A percentile compares a stretch with the other conserved stretches of the same genome.
phyloP scores from a whole-genome alignment of 768 basidiomycete genomes.

The Rickenella mellea region DNA sequence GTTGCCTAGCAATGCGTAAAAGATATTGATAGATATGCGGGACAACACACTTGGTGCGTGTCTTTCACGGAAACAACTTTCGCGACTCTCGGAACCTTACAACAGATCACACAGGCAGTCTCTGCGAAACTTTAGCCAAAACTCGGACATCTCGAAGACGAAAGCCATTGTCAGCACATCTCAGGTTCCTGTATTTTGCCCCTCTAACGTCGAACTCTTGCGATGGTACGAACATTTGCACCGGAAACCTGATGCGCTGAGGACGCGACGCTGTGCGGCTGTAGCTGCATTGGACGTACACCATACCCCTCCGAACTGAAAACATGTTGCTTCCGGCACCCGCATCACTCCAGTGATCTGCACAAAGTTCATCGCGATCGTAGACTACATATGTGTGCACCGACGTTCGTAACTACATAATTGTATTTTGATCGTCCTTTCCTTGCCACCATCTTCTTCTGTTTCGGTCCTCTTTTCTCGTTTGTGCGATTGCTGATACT shows the following conservation, averaged over 20 bases:
- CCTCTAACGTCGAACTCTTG: not conserved
- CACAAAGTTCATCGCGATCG: no score
- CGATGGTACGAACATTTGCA: no score
- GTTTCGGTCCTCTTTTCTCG: constrained; percentile 2
- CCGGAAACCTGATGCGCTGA: no score
- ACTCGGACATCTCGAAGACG: constrained; percentile 61
- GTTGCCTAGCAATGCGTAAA: constrained; percentile 77
- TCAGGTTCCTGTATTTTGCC: constrained; percentile 38
- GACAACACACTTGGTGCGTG: constrained; percentile 72
- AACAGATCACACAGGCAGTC: constrained; percentile 40
- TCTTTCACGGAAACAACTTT: constrained; percentile 57
- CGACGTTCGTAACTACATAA: no score
- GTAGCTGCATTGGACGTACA: no score
- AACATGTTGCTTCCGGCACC: no score
- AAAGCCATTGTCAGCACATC: constrained; percentile 72
- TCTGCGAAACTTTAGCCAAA: constrained; percentile 67
- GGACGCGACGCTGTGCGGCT: no score
- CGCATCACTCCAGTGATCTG: no score
- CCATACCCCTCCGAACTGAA: no score
- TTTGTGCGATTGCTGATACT: constrained; percentile 4
- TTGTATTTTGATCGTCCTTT: no score
- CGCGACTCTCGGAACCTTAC: constrained; percentile 14
- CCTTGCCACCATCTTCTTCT: no score
- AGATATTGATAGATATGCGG: constrained; percentile 88
- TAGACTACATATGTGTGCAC: no score